Percentiles rank a stretch among this genome's conserved stretches.
Evolutionary conservation across 192 early-diverging fungal genomes (phyloP).

Genomic region (Coemansia sp.): DNA sequence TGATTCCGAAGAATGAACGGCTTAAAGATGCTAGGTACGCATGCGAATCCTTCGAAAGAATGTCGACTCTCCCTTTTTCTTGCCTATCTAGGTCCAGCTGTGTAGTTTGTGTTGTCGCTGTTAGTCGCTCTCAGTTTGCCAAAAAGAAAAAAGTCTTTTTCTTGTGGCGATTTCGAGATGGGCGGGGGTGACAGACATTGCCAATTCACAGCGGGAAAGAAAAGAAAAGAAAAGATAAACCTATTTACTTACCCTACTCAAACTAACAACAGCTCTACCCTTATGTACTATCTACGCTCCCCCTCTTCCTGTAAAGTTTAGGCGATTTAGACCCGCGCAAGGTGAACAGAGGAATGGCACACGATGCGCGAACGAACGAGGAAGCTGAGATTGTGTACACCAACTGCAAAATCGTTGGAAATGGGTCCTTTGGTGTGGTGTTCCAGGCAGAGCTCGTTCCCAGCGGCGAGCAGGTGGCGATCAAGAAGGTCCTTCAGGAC

Average conservation of each 20-base stretch:
- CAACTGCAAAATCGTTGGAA: slow-evolving; percentile 92
- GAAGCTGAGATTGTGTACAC: slow-evolving; percentile 85
- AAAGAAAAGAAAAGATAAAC: background rate
- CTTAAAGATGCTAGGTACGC: slow-evolving; percentile 53
- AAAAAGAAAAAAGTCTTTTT: too few species aligned
- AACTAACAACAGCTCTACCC: background rate
- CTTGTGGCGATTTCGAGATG: background rate
- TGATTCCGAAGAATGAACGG: slow-evolving; percentile 39
- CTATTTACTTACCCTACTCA: background rate
- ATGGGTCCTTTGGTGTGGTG: slow-evolving; percentile 98
- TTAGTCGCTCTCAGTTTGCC: too few species aligned
- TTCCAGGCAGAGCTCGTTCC: slow-evolving; percentile 88
- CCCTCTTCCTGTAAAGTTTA: slow-evolving; percentile 7
- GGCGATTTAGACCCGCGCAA: slow-evolving; percentile 63
- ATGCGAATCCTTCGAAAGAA: background rate
- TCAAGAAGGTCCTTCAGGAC: slow-evolving; percentile 99
- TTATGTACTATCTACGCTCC: background rate
- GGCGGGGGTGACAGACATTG: background rate
- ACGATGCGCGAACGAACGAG: slow-evolving; percentile 83
- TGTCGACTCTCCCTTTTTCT: background rate
- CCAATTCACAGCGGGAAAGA: background rate
- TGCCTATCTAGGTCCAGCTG: background rate
- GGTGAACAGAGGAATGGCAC: slow-evolving; percentile 74
- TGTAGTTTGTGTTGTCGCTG: background rate
- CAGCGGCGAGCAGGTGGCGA: slow-evolving; percentile 81